Evolutionary conservation across 257 asterid species (phyloP), one percentile per base, ranked within the genome.

Genomic region (Nicotiana attenuata): DNA sequence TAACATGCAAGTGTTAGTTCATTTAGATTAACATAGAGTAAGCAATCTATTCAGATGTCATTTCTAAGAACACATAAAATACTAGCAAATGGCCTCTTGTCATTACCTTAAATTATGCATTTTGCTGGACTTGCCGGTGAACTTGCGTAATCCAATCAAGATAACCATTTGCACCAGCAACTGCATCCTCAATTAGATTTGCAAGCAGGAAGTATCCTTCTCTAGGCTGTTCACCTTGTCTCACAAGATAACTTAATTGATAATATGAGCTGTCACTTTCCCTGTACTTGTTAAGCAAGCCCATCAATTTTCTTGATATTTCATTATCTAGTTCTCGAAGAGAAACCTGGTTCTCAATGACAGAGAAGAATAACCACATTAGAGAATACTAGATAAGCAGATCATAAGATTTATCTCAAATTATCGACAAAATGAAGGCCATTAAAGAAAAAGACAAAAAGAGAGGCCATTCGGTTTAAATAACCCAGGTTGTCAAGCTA

Each of bases 161-260:
- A 90, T 95, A 95, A 84, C 99, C 91, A 86, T 86, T 89, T 60
- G 91, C 90, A 76, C 97, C 97, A 66, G 94, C 93, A 79, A 67
- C 80, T 82, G 89, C 93, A 88, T 95, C 98, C 90, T 95, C 99
- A 15, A 93, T 92, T 19, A 95, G 90, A 88, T 92, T 91, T 22
- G 92, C 80, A 81, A 93, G 97, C 55, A 93, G 85, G 85, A 91
- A 86, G 87, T 88, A 92, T 55, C 94, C 93, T 93, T 95, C 99
- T 84, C 98, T 92, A 0, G 98, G 99, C 78, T 92, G 97, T 86
- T 95, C 99, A 19, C 97, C 98, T 91, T 95, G 99, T 88, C 97
- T 91, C 91, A 95, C 94, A 29, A 92, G 91, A 87, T 91, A 94
- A 81, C 93, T 88, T 20, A 90, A 87, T 88, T 93, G 97, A 87